These are phyloP conservation scores for Carex arenaria DNA, from an alignment of 202 grass and related monocot genomes.

Conservation along the genomic window DNA sequence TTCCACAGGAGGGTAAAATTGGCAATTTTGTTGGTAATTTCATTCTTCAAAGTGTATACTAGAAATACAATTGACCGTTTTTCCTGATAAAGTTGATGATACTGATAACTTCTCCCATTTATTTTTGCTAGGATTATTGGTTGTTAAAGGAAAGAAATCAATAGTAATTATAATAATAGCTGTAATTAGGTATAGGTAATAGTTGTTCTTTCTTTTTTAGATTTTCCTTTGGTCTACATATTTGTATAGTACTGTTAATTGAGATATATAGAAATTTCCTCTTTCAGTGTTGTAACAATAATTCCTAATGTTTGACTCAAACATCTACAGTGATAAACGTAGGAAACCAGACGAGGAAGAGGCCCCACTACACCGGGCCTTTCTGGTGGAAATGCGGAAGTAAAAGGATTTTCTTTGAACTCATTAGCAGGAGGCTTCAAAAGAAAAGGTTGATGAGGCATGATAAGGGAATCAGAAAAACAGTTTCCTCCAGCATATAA, in stretches of 20 bases:
- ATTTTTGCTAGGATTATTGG: background rate
- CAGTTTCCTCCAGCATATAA: background rate
- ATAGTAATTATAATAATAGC: too few species aligned
- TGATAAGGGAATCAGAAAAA: conserved; percentile 24
- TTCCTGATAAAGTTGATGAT: background rate
- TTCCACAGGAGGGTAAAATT: background rate
- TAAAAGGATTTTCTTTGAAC: conserved; percentile 72
- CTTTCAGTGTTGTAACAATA: background rate
- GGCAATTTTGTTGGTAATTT: background rate
- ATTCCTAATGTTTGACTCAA: conserved; percentile 26
- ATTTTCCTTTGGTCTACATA: too few species aligned
- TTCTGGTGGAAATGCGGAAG: conserved; percentile 96
- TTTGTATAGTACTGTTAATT: too few species aligned
- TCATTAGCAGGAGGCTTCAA: conserved; percentile 34
- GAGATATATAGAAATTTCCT: too few species aligned
- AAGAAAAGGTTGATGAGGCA: conserved; percentile 27
- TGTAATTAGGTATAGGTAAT: too few species aligned
- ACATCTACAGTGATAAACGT: conserved; percentile 28
- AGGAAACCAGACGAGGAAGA: conserved; percentile 49
- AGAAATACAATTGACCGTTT: background rate
- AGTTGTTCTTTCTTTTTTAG: too few species aligned
- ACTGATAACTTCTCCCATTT: background rate
- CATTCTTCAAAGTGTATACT: background rate
- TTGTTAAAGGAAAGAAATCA: too few species aligned
- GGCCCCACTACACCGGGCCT: conserved; percentile 39